phyloP scores from a whole-genome alignment of 2,329 filamentous ascomycete species.

The Gnomoniopsis smithogilvyi region DNA sequence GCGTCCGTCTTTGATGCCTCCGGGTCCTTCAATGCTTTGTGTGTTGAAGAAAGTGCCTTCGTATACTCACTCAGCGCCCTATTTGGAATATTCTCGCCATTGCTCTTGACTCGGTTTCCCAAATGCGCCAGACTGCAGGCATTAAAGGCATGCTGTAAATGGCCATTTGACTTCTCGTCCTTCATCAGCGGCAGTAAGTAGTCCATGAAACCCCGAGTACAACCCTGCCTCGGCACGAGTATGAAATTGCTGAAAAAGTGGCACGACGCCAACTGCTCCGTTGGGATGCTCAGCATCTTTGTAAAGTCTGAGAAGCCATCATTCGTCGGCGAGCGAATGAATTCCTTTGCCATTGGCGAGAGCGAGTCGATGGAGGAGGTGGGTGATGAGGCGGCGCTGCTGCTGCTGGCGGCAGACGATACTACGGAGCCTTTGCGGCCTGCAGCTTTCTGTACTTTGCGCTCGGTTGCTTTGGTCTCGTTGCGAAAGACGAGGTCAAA shows the following conservation, averaged over 20 bases:
- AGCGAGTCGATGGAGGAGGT: conserved; percentile 15
- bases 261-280: conserved; percentile 54
- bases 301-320: conserved; percentile 24
- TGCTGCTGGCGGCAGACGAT: conserved; percentile 29
- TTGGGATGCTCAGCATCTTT: conserved; percentile 40
- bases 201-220: conserved; percentile 54
- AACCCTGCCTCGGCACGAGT: conserved; percentile 48
- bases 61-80: conserved; percentile 51
- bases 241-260: conserved; percentile 62
- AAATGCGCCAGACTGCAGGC: conserved; percentile 58
- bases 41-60: conserved; percentile 50
- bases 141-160: conserved; percentile 54
- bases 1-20: conserved; percentile 49
- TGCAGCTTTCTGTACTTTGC: conserved; percentile 52
- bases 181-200: conserved; percentile 56
- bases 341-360: conserved; percentile 20
- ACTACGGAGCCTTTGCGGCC: conserved; percentile 38
- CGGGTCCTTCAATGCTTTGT: conserved; percentile 50
- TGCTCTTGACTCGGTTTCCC: conserved; percentile 44
- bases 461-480: conserved; percentile 66
- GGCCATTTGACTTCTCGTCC: conserved; percentile 37
- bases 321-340: conserved; percentile 21
- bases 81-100: conserved; percentile 31
- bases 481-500: conserved; percentile 72
- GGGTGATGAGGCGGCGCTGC: conserved; percentile 26